Conservation (phyloP, 2,329 filamentous ascomycete genomes). For the Sporothrix mexicana region DNA sequence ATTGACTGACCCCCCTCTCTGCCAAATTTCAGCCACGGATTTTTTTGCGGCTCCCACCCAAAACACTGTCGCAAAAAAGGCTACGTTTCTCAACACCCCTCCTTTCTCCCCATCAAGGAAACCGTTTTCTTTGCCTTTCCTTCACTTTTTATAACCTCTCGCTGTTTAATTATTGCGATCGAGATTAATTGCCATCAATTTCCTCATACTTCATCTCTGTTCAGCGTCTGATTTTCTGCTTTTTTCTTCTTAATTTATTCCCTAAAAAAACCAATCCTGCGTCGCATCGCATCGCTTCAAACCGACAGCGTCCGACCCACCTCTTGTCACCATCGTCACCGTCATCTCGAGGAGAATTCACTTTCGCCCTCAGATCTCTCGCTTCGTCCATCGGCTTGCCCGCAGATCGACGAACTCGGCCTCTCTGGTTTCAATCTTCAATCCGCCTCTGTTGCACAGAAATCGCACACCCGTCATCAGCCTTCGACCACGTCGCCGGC, state of each 20-base stretch:
- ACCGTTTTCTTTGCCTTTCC: conserved; percentile 26
- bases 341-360: conserved; percentile 32
- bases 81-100: conserved; percentile 25
- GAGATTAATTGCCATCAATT: conserved; percentile 29
- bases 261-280: neutral
- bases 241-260: neutral
- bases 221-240: conserved; percentile 24
- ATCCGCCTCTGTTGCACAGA: conserved; percentile 13
- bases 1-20: conserved; percentile 33
- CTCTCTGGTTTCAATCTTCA: conserved; percentile 25
- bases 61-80: conserved; percentile 32
- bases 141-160: conserved; percentile 31
- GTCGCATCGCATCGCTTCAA: conserved; percentile 34
- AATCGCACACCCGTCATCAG: conserved; percentile 38
- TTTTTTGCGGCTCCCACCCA: conserved; percentile 35
- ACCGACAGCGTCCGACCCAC: conserved; percentile 29
- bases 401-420: conserved; percentile 30
- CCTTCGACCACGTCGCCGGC: conserved; percentile 38
- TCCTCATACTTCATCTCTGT: conserved; percentile 3
- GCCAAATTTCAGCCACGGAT: conserved; percentile 32
- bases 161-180: conserved; percentile 38
- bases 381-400: conserved; percentile 25
- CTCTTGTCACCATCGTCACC: neutral
- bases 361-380: conserved; percentile 29
- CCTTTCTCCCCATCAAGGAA: neutral